Evolutionary conservation across 371 early-diverging fungal genomes (phyloP).

Genomic region (Mortierella sp.): DNA sequence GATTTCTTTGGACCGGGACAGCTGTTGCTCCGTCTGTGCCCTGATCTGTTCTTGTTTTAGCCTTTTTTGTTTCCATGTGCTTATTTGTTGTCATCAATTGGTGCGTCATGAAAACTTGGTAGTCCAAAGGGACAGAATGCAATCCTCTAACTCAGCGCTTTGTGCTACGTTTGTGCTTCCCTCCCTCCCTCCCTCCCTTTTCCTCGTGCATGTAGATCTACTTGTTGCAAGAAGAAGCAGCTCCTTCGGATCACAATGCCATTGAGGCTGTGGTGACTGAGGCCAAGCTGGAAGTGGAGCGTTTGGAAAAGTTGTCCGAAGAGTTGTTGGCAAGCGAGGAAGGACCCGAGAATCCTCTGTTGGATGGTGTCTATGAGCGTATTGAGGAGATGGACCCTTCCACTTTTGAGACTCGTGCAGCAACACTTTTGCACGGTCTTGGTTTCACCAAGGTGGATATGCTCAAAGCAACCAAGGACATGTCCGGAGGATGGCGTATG

Average conservation of each 20-base stretch:
- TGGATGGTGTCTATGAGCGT: slow-evolving; percentile 96
- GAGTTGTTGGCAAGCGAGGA: slow-evolving; percentile 83
- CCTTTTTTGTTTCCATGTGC: too few relatives aligned
- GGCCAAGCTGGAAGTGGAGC: slow-evolving; percentile 89
- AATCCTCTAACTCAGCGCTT: background rate
- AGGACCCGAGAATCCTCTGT: slow-evolving; percentile 86
- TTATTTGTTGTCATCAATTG: too few relatives aligned
- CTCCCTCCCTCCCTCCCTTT: background rate
- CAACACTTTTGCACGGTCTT: slow-evolving; percentile 91
- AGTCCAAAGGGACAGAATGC: too few relatives aligned
- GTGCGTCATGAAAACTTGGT: too few relatives aligned
- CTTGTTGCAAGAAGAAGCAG: slow-evolving; percentile 95
- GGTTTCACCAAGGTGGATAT: slow-evolving; percentile 92
- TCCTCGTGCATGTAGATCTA: slow-evolving; percentile 69
- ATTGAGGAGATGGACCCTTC: slow-evolving; percentile 92
- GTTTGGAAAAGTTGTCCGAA: slow-evolving; percentile 93
- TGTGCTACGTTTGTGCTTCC: background rate
- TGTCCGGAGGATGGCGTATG: slow-evolving; percentile 99
- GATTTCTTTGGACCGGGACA: slow-evolving; percentile 2
- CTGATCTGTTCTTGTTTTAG: too few relatives aligned
- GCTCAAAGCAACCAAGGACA: slow-evolving; percentile 89
- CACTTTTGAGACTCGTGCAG: slow-evolving; percentile 96
- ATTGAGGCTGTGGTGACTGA: slow-evolving; percentile 91
- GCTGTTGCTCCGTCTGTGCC: too few relatives aligned
- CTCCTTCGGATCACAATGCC: slow-evolving; percentile 91